Conservation (phyloP, 2,329 filamentous ascomycete species). For the Cladosporium sp. region DNA sequence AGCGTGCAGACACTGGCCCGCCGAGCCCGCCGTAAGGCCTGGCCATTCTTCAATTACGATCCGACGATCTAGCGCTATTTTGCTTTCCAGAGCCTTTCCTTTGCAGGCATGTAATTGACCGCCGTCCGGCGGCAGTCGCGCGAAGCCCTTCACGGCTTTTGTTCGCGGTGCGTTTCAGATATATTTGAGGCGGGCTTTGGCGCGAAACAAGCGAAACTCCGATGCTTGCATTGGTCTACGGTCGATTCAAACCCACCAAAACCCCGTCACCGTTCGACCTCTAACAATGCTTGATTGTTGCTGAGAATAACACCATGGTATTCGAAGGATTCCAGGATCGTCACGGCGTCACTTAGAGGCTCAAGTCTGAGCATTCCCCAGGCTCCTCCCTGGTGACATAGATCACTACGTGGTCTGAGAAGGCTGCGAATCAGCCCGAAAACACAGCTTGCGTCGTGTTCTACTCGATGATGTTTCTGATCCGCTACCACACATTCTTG, state of each 20-base stretch:
- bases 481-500: too few species aligned
- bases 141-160: not conserved
- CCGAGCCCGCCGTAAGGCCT: too few species aligned
- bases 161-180: constrained; percentile 9
- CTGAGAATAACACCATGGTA: not conserved
- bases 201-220: constrained; percentile 2
- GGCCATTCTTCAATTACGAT: too few species aligned
- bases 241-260: not conserved
- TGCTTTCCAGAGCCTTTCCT: too few species aligned
- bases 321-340: constrained; percentile 5
- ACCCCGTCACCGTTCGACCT: not conserved
- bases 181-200: constrained; percentile 3
- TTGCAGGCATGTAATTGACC: too few species aligned
- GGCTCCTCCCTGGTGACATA: constrained; percentile 2
- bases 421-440: not conserved
- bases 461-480: not conserved
- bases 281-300: constrained; percentile 6
- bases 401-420: not conserved
- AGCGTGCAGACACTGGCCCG: too few species aligned
- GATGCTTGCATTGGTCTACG: constrained; percentile 4
- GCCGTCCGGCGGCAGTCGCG: not conserved
- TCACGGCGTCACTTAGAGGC: not conserved
- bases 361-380: constrained; percentile 8
- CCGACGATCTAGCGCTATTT: too few species aligned
- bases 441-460: not conserved